Percentiles rank a stretch among this genome's conserved stretches.
Conservation (phyloP, 2,329 filamentous ascomycete genomes). For the Sporothrix luriei region DNA sequence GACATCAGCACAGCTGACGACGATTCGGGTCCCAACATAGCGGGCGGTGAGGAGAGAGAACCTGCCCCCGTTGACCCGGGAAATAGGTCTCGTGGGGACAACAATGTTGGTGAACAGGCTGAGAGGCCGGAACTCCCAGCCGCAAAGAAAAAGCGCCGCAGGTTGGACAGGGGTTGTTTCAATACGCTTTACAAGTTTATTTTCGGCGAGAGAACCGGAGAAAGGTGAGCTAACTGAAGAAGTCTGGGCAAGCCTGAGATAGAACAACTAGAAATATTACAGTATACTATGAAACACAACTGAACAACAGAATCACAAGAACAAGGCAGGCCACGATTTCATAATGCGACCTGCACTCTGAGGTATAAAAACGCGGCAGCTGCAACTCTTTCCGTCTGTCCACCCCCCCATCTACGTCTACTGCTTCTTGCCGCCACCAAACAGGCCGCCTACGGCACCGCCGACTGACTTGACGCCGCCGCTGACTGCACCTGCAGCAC, state of each 20-base stretch:
- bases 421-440: slow-evolving; percentile 20
- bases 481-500: background rate
- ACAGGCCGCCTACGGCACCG: slow-evolving; percentile 7
- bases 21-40: background rate
- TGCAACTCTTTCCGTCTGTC: background rate
- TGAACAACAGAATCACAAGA: background rate
- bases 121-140: background rate
- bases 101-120: background rate
- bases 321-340: background rate
- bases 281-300: background rate
- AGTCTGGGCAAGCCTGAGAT: background rate
- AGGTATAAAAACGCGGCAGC: background rate
- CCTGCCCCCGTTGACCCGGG: too few relatives aligned
- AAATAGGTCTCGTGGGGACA: background rate
- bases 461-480: slow-evolving; percentile 11
- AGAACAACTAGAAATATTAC: background rate
- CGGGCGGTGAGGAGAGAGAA: background rate
- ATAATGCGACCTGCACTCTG: background rate
- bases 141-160: background rate
- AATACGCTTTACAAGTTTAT: too few relatives aligned
- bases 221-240: too few relatives aligned
- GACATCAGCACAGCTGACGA: too few relatives aligned
- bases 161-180: too few relatives aligned
- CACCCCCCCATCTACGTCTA: background rate
- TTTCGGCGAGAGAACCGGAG: too few relatives aligned